Percentiles rank a stretch among this genome's conserved stretches.
Conservation (phyloP, 225 moss, liverwort and hornwort species). For the Sphagnum tenellum region DNA sequence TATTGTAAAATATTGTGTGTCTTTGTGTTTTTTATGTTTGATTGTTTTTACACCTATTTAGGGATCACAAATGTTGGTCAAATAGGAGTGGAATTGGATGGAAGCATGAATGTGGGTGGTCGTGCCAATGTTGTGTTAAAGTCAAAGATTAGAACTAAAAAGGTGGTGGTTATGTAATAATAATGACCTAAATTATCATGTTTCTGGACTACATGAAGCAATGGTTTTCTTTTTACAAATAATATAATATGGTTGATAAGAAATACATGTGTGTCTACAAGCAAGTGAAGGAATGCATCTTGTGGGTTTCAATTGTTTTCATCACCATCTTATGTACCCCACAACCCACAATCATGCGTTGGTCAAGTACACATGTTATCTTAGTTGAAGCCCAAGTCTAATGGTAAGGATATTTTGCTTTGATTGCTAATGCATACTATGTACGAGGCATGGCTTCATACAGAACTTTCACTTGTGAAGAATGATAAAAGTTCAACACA, state of each 20-base stretch:
- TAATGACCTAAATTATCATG: too few species aligned
- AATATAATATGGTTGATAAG: too few species aligned
- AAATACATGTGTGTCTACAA: slow-evolving; percentile 1
- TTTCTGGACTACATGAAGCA: too few species aligned
- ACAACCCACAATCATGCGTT: slow-evolving; percentile 46
- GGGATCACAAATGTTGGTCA: slow-evolving; percentile 56
- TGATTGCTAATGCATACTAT: slow-evolving; percentile 85
- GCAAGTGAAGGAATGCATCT: slow-evolving; percentile 52
- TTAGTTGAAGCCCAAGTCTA: slow-evolving; percentile 52
- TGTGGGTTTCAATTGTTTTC: slow-evolving; percentile 54
- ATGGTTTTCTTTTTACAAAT: too few species aligned
- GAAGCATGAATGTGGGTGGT: too few species aligned
- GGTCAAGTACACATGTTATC: slow-evolving; percentile 52
- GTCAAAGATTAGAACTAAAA: slow-evolving; percentile 56
- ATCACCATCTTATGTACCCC: slow-evolving; percentile 59
- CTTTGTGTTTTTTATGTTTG: too few species aligned
- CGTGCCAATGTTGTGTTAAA: slow-evolving; percentile 39
- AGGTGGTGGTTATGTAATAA: slow-evolving; percentile 49
- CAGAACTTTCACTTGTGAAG: too few species aligned
- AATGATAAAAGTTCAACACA: too few species aligned
- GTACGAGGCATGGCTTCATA: slow-evolving; percentile 62
- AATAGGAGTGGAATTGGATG: slow-evolving; percentile 26
- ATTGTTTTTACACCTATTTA: too few species aligned
- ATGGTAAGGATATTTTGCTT: slow-evolving; percentile 75
- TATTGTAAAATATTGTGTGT: too few species aligned